Evolutionary conservation across 2,329 filamentous ascomycete genomes (phyloP).

Genomic region (Alternaria infectoria): DNA sequence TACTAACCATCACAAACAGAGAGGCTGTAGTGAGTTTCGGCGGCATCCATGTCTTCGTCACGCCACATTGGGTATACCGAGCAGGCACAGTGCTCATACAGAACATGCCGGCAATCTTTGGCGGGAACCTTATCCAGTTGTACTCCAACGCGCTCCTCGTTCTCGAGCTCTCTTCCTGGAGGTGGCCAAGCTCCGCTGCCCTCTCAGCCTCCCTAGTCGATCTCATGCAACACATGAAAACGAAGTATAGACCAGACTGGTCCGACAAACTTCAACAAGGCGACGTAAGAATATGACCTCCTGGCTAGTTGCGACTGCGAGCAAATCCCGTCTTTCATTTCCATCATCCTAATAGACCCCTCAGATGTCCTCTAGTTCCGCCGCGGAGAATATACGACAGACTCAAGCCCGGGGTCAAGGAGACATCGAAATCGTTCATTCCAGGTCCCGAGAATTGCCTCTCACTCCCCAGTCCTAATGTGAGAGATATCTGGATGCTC

Average conservation of each 20-base stretch:
- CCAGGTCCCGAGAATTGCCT: background rate
- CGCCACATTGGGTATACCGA: slow-evolving; percentile 46
- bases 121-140: slow-evolving; percentile 40
- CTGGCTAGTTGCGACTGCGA: slow-evolving; percentile 4
- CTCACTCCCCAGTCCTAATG: background rate
- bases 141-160: slow-evolving; percentile 46
- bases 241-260: slow-evolving; percentile 37
- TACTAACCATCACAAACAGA: slow-evolving; percentile 16
- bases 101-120: slow-evolving; percentile 38
- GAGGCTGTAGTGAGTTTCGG: slow-evolving; percentile 42
- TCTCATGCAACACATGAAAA: slow-evolving; percentile 43
- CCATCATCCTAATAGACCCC: slow-evolving; percentile 6
- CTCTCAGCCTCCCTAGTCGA: slow-evolving; percentile 38
- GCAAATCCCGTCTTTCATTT: background rate
- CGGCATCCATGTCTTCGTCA: slow-evolving; percentile 40
- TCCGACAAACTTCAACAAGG: slow-evolving; percentile 30
- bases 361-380: slow-evolving; percentile 5
- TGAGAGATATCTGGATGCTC: background rate
- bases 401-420: background rate
- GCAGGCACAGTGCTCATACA: slow-evolving; percentile 42
- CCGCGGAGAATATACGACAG: slow-evolving; percentile 2
- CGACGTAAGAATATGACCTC: slow-evolving; percentile 36
- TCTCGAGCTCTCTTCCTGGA: slow-evolving; percentile 41
- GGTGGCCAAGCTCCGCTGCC: slow-evolving; percentile 43
- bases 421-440: background rate